Evolutionary conservation across 2,329 filamentous ascomycete genomes (phyloP).

Genomic region (Acrodontium crateriforme): DNA sequence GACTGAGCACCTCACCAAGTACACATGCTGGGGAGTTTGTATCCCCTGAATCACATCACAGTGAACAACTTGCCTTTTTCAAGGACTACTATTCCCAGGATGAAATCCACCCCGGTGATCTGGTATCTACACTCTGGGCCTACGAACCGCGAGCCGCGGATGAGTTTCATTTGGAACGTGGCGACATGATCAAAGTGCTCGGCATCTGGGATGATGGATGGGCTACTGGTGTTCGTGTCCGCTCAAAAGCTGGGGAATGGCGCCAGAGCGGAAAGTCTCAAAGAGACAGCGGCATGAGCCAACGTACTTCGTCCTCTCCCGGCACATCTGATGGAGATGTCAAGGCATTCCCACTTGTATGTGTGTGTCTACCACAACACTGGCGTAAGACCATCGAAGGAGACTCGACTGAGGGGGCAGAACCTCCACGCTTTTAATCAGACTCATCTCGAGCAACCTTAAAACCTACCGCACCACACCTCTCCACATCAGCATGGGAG

Average conservation of each 20-base stretch:
- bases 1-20: constrained; percentile 63
- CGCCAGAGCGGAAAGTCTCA: constrained; percentile 54
- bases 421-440: constrained; percentile 3
- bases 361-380: constrained; percentile 86
- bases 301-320: constrained; percentile 41
- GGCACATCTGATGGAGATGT: constrained; percentile 52
- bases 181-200: constrained; percentile 95
- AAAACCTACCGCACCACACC: too few relatives aligned
- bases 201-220: constrained; percentile 99
- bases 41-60: constrained; percentile 81
- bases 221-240: constrained; percentile 80
- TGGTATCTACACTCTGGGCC: constrained; percentile 85
- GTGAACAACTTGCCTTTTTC: constrained; percentile 90
- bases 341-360: constrained; percentile 95
- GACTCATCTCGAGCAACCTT: constrained; percentile 1
- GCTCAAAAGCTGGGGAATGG: constrained; percentile 80
- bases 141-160: constrained; percentile 90
- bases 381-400: constrained; percentile 96
- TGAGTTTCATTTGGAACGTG: constrained; percentile 83
- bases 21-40: constrained; percentile 57
- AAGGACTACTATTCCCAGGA: constrained; percentile 98
- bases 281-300: constrained; percentile 85
- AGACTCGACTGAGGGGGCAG: constrained; percentile 37
- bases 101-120: constrained; percentile 83
- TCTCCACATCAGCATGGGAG: not conserved